These are phyloP conservation scores for Bryopsis sp. DNA, from an alignment of 139 green algal genomes.

Conservation along the genomic window DNA sequence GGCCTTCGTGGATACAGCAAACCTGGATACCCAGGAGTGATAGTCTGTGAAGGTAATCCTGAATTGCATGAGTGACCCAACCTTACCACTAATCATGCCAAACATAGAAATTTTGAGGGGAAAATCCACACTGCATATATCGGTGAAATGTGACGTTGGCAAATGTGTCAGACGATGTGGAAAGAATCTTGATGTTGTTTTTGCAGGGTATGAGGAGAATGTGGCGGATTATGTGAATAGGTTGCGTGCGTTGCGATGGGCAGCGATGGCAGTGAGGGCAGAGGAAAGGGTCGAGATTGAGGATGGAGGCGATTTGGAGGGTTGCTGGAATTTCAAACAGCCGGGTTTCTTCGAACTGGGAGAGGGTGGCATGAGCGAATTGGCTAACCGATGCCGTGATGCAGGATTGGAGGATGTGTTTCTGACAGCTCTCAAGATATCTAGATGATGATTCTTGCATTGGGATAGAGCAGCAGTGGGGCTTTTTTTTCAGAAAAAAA, in stretches of 20 bases:
- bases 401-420: slow-evolving; percentile 55
- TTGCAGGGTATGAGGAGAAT: slow-evolving; percentile 20
- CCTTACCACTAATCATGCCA: slow-evolving; percentile 1
- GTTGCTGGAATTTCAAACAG: neutral
- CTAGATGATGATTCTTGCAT: too few species aligned
- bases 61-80: too few species aligned
- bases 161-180: neutral
- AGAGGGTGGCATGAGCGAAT: slow-evolving; percentile 49
- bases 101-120: neutral
- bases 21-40: slow-evolving; percentile 45
- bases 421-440: slow-evolving; percentile 50
- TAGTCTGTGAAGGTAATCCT: neutral
- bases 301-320: neutral
- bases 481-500: too few species aligned
- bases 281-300: slow-evolving; percentile 20
- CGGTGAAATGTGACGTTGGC: neutral
- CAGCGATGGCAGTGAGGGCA: slow-evolving; percentile 42
- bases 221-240: slow-evolving; percentile 37
- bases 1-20: slow-evolving; percentile 40
- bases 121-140: slow-evolving; percentile 5
- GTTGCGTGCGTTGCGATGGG: slow-evolving; percentile 36
- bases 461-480: too few species aligned
- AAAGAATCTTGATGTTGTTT: neutral
- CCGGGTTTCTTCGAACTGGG: slow-evolving; percentile 39
- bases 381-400: slow-evolving; percentile 34